phyloP scores from a whole-genome alignment of 306 rosid genomes.

The Hylodesmum podocarpum region DNA sequence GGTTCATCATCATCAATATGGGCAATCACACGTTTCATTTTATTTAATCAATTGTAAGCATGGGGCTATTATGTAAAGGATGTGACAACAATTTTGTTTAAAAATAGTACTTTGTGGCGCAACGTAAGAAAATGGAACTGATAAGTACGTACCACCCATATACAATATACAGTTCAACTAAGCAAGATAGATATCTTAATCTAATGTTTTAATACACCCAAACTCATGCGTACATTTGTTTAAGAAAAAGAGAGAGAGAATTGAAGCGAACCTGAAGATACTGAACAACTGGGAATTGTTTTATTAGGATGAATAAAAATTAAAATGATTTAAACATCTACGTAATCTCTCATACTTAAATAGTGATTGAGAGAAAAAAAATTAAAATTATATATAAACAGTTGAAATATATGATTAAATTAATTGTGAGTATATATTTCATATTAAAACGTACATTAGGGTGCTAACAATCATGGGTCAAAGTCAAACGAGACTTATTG shows the following conservation, averaged over 20 bases:
- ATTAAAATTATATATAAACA: too few relatives aligned
- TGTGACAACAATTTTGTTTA: not conserved
- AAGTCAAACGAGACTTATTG: not conserved
- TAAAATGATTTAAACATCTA: too few relatives aligned
- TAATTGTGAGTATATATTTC: not conserved
- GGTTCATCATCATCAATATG: not conserved
- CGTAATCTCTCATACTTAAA: too few relatives aligned
- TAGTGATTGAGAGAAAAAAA: too few relatives aligned
- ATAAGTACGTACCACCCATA: not conserved
- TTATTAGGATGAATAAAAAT: too few relatives aligned
- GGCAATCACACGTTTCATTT: not conserved
- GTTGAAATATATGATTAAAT: not conserved
- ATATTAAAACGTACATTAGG: not conserved
- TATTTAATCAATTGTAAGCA: not conserved
- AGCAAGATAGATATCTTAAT: not conserved
- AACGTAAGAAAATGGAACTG: not conserved
- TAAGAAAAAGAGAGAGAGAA: too few relatives aligned
- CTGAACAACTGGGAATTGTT: not conserved
- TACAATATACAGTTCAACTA: not conserved
- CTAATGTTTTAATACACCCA: not conserved
- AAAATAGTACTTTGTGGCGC: not conserved
- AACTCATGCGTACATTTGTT: too few relatives aligned
- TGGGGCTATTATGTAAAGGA: not conserved
- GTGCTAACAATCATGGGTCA: not conserved
- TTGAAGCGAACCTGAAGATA: not conserved